A percentile compares a stretch with the other conserved stretches of the same genome.
These are phyloP conservation scores for Colletotrichum euphorbiae DNA, from an alignment of 2,329 filamentous ascomycete genomes.

Conservation along the genomic window DNA sequence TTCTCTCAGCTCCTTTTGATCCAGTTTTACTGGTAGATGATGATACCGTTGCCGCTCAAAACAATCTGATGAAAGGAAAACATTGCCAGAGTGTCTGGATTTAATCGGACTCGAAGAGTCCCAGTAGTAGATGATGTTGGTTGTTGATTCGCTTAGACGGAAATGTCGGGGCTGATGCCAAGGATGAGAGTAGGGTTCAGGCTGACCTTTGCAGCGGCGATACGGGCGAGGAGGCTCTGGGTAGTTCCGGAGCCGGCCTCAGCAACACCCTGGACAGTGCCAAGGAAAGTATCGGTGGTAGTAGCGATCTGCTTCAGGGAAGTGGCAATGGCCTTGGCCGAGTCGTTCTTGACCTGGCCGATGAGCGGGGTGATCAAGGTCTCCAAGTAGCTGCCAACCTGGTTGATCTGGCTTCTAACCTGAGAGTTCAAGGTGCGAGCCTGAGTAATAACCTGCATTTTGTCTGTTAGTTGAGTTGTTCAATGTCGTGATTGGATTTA, in stretches of 20 bases:
- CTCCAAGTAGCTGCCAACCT: conserved; percentile 3
- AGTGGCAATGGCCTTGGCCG: not conserved
- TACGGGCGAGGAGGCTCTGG: not conserved
- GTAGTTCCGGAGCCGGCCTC: not conserved
- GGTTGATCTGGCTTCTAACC: conserved; percentile 2
- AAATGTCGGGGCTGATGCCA: not conserved
- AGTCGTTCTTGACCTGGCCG: not conserved
- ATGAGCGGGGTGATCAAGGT: not conserved
- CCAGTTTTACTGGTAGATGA: not conserved
- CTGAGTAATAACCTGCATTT: not conserved
- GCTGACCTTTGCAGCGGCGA: conserved; percentile 7
- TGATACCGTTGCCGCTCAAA: not conserved
- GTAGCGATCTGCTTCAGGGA: conserved; percentile 2
- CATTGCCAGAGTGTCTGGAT: not conserved
- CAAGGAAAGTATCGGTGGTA: not conserved
- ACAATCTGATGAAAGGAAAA: not conserved
- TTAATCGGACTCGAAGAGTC: not conserved
- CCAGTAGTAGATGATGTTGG: not conserved
- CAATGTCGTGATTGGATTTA: too few relatives aligned
- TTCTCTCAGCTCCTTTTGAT: not conserved
- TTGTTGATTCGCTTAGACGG: conserved; percentile 5
- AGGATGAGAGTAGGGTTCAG: not conserved
- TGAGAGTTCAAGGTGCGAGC: conserved; percentile 9
- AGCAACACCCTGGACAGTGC: not conserved
- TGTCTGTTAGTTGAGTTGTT: too few relatives aligned